A percentile compares a stretch with the other conserved stretches of the same genome.
These are phyloP conservation scores for Amaranthus hypochondriacus DNA, from an alignment of 148 eudicot genomes.

Conservation along the genomic window DNA sequence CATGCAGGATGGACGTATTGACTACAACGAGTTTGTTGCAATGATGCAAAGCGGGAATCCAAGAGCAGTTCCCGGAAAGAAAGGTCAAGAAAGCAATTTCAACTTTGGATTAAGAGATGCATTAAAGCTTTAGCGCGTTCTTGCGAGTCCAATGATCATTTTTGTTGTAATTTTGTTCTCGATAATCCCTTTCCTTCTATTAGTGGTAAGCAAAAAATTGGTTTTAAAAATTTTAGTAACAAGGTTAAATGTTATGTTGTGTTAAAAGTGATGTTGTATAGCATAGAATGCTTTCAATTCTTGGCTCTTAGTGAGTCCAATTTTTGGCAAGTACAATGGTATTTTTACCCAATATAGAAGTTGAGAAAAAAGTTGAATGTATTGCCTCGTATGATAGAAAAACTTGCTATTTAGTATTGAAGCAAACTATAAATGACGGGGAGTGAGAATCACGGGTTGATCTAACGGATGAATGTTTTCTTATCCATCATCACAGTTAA, in stretches of 20 bases:
- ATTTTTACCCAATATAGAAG: neutral
- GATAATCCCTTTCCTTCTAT: neutral
- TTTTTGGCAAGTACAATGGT: slow-evolving; percentile 7
- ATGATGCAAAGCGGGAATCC: slow-evolving; percentile 67
- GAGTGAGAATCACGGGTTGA: too few relatives aligned
- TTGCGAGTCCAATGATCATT: neutral
- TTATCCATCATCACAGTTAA: too few relatives aligned
- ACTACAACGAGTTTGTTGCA: slow-evolving; percentile 74
- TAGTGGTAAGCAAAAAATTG: neutral
- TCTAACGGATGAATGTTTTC: too few relatives aligned
- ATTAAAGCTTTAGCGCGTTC: slow-evolving; percentile 33
- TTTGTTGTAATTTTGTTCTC: neutral
- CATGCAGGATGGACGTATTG: slow-evolving; percentile 72
- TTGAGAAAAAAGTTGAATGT: slow-evolving; percentile 1
- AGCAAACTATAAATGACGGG: too few relatives aligned
- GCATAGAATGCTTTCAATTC: slow-evolving; percentile 12
- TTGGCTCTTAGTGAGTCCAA: slow-evolving; percentile 15
- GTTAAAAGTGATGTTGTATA: slow-evolving; percentile 22
- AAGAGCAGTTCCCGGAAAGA: slow-evolving; percentile 29
- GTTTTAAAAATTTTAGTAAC: neutral
- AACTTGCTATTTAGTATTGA: too few relatives aligned
- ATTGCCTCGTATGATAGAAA: neutral
- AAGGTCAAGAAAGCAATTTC: slow-evolving; percentile 46
- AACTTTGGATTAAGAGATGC: slow-evolving; percentile 58
- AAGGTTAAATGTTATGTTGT: neutral